These are phyloP conservation scores for Ganoderma lingzhi DNA, from an alignment of 1,284 basidiomycete genomes.

Conservation along the genomic window DNA sequence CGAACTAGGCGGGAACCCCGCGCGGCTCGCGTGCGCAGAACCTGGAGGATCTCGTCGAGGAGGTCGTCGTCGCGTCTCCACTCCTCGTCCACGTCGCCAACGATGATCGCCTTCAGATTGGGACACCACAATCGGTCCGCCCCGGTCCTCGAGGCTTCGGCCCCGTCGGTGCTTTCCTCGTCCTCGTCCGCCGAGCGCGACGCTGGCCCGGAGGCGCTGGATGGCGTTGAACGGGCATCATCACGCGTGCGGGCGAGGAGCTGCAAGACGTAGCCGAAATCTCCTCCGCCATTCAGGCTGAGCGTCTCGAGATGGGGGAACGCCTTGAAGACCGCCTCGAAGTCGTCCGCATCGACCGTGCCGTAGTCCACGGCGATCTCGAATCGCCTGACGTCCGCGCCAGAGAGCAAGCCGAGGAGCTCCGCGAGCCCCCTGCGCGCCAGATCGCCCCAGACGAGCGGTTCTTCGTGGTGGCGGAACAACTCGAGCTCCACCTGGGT, in stretches of 20 bases:
- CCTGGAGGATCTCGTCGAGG: not conserved
- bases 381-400: not conserved
- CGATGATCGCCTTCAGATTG: not conserved
- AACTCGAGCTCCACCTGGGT: not conserved
- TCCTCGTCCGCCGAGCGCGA: not conserved
- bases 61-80: not conserved
- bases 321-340: not conserved
- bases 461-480: not conserved
- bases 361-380: not conserved
- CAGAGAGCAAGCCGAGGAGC: not conserved
- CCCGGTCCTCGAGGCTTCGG: not conserved
- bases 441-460: not conserved
- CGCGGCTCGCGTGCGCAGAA: not conserved
- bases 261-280: not conserved
- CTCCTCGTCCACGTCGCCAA: not conserved
- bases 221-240: not conserved
- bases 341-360: not conserved
- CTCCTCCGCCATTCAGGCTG: not conserved
- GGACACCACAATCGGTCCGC: not conserved
- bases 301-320: not conserved
- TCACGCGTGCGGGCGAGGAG: not conserved
- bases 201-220: not conserved
- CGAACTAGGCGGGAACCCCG: not conserved
- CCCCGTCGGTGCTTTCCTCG: not conserved
- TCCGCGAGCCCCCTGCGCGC: not conserved